Evolutionary conservation across 805 yeast species (phyloP), one percentile per base, ranked within the genome.

Genomic region (Soucietia sequanensis): DNA sequence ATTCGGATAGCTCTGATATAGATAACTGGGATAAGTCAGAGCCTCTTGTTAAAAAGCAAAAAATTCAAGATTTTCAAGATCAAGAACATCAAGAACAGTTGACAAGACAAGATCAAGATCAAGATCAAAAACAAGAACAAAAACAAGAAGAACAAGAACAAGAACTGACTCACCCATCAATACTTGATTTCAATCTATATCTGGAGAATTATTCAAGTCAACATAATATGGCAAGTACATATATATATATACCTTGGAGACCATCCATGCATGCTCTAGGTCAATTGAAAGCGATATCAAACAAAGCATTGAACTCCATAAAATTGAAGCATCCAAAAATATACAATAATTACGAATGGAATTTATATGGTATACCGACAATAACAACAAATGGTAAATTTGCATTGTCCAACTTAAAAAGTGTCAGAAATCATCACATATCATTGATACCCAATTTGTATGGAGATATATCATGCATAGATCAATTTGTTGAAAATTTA

Each of bases 231-330:
- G 32, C 40, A n/a, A 27, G 35, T 16, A 23, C 36, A 10, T 44
- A 37, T 33, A 16, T 38, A 6, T 38, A 39, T 19, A 35, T 44
- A 14, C 46, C 44, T 5, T 44, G 48, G 48, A 33, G 29, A n/a
- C 48, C 48, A 10, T 34, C 41, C n/a, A 18, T 37, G 19, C 23
- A 30, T n/a, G 35, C 40, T 12, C 24, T 40, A 9, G 35, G 30
- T n/a, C 32, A 29, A 14, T 31, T 44, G 9, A 41, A 44, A 26
- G 21, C 12, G 16, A 18, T 38, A 8, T 34, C 41, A 6, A 39
- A 33, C 17, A 27, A 27, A 15, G 34, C 41, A 2, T 27, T 44
- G 16, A 24, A 30, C 16, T 39, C 36, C 9, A 12, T 44, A n/a
- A 26, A 12, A 9, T 14, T 14, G 11, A 15, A 27, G 11, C 20